Conservation (phyloP, 2,329 filamentous ascomycete genomes). For the Neofusicoccum cordaticola region DNA sequence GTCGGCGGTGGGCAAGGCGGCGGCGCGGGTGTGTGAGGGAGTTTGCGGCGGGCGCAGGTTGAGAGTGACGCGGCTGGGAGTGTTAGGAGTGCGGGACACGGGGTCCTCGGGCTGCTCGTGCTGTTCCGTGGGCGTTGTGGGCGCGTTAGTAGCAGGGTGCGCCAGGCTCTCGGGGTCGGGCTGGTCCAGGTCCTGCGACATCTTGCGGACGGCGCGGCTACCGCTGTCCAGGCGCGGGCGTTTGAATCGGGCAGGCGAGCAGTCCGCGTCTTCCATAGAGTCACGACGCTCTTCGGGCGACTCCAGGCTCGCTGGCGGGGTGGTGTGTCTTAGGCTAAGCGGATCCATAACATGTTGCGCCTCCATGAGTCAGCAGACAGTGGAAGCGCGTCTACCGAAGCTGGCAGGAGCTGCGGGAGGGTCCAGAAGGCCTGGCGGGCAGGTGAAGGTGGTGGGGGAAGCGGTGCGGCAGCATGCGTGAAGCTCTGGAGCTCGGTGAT, state of each 20-base stretch:
- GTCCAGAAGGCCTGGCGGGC: not conserved
- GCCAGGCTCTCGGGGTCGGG: constrained; percentile 1
- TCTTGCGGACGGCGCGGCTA: constrained; percentile 28
- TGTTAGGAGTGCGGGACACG: constrained; percentile 18
- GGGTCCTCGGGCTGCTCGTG: constrained; percentile 26
- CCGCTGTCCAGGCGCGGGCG: constrained; percentile 44
- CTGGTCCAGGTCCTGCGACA: constrained; percentile 27
- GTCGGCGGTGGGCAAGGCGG: not conserved
- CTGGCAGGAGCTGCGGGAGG: constrained; percentile 6
- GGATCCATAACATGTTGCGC: constrained; percentile 29
- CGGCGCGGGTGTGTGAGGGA: not conserved
- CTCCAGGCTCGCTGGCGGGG: constrained; percentile 29
- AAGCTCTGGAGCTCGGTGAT: constrained; percentile 14
- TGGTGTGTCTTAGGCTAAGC: constrained; percentile 27
- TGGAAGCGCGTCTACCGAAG: not conserved
- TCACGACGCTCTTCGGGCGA: constrained; percentile 41
- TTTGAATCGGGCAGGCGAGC: constrained; percentile 44
- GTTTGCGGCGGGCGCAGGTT: constrained; percentile 16
- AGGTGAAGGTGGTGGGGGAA: constrained; percentile 3
- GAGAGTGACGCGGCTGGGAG: constrained; percentile 15
- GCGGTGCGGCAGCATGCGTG: constrained; percentile 16
- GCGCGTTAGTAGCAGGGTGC: constrained; percentile 18
- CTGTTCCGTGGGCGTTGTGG: constrained; percentile 23
- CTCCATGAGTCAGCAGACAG: constrained; percentile 10
- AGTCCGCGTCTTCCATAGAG: constrained; percentile 44